phyloP scores from a whole-genome alignment of 371 early-diverging fungal species.

The Mortierella sp. region DNA sequence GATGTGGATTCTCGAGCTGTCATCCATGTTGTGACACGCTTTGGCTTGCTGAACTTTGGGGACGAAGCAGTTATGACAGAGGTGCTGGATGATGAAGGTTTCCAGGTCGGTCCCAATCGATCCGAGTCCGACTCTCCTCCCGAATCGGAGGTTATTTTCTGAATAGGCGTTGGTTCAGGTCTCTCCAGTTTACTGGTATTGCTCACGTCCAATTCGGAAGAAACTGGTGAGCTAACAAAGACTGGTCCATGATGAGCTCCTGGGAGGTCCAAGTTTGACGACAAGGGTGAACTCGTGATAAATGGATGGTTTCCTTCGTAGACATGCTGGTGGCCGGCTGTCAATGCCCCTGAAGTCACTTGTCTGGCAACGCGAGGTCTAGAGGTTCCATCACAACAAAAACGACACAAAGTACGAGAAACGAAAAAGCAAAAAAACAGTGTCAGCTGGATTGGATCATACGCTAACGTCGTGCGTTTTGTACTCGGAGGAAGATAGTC shows the following conservation, averaged over 20 bases:
- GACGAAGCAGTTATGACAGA: background rate
- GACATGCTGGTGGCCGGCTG: slow-evolving; percentile 9
- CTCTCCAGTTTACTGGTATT: slow-evolving; percentile 11
- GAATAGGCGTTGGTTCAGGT: slow-evolving; percentile 31
- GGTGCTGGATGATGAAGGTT: slow-evolving; percentile 1
- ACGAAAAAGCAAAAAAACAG: background rate
- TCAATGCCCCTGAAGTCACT: slow-evolving; percentile 41
- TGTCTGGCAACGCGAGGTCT: slow-evolving; percentile 11
- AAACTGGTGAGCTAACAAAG: slow-evolving; percentile 38
- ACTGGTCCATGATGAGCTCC: slow-evolving; percentile 14
- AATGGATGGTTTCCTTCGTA: slow-evolving; percentile 20
- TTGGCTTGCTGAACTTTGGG: slow-evolving; percentile 6
- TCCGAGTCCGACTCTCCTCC: background rate
- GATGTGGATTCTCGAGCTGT: slow-evolving; percentile 38
- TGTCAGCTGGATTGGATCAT: slow-evolving; percentile 9
- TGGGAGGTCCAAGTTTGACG: slow-evolving; percentile 27
- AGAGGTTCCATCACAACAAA: slow-evolving; percentile 1
- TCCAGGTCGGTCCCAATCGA: slow-evolving; percentile 26
- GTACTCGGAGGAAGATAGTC: too few species aligned
- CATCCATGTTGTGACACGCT: slow-evolving; percentile 37
- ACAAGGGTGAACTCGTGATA: slow-evolving; percentile 40
- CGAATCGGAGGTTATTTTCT: slow-evolving; percentile 3
- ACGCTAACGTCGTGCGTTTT: too few species aligned
- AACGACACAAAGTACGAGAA: background rate
- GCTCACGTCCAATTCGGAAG: slow-evolving; percentile 21